Conservation (phyloP, 208 protist species). For the Herpetomonas samuelpessoai region DNA sequence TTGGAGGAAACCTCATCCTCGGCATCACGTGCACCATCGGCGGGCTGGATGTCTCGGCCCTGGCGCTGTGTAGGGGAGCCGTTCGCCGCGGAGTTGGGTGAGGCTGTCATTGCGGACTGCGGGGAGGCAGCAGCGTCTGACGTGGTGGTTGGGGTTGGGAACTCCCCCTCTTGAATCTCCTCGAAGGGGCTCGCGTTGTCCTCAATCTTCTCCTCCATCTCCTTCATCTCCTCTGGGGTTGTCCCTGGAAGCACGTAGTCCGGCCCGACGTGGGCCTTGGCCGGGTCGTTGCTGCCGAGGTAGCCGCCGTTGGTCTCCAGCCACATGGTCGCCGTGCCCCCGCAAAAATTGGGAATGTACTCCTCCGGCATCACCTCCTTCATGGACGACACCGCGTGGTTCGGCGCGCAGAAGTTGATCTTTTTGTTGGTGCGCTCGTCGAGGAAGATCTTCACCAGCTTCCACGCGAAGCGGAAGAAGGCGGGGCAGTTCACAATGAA, state of each 20-base stretch:
- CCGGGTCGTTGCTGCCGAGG: constrained; percentile 56
- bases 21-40: not conserved
- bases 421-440: constrained; percentile 82
- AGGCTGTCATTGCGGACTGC: not conserved
- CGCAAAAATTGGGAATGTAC: constrained; percentile 77
- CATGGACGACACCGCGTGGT: constrained; percentile 47
- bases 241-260: constrained; percentile 15
- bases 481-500: constrained; percentile 81
- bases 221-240: constrained; percentile 15
- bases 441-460: constrained; percentile 78
- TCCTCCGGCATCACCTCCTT: constrained; percentile 55
- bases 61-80: not conserved
- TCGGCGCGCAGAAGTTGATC: constrained; percentile 53
- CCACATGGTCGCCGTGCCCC: constrained; percentile 67
- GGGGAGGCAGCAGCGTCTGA: not conserved
- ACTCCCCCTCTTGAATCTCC: constrained; percentile 18
- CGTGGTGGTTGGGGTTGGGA: constrained; percentile 17
- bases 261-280: constrained; percentile 38
- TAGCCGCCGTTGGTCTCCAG: constrained; percentile 47
- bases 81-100: not conserved
- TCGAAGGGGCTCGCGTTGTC: constrained; percentile 16
- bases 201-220: constrained; percentile 7
- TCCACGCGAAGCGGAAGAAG: constrained; percentile 75
- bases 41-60: not conserved
- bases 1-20: not conserved